Conservation (phyloP, 2,329 filamentous ascomycete species). For the Trichoderma atrobrunneum region DNA sequence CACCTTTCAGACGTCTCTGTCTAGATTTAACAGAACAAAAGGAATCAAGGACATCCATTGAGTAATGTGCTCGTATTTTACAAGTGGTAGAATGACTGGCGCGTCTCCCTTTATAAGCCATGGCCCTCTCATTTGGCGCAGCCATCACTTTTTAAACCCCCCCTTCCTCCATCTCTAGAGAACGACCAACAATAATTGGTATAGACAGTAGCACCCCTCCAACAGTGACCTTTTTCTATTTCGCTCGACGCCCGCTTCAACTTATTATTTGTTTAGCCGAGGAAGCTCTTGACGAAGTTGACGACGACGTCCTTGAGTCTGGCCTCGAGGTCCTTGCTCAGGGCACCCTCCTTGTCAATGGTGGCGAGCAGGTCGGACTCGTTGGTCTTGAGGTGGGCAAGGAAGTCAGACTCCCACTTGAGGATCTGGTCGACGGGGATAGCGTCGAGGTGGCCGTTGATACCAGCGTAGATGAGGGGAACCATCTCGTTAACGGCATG, state of each 20-base stretch:
- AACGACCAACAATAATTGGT: slow-evolving; percentile 44
- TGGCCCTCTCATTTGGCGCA: slow-evolving; percentile 46
- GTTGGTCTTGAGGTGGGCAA: slow-evolving; percentile 87
- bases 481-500: slow-evolving; percentile 99
- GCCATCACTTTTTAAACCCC: slow-evolving; percentile 40
- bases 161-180: slow-evolving; percentile 43
- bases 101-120: slow-evolving; percentile 42
- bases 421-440: slow-evolving; percentile 91
- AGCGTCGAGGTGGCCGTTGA: slow-evolving; percentile 90
- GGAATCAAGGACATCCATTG: slow-evolving; percentile 60
- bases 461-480: slow-evolving; percentile 97
- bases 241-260: slow-evolving; percentile 29
- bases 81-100: slow-evolving; percentile 54
- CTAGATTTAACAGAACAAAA: slow-evolving; percentile 44
- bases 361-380: slow-evolving; percentile 77
- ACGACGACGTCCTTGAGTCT: slow-evolving; percentile 74
- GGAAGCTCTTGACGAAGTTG: slow-evolving; percentile 93
- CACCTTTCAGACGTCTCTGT: neutral
- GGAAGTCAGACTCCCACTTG: slow-evolving; percentile 91
- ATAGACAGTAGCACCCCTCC: slow-evolving; percentile 47
- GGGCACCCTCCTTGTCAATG: slow-evolving; percentile 92
- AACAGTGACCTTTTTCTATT: slow-evolving; percentile 31
- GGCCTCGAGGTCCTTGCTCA: slow-evolving; percentile 91
- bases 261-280: slow-evolving; percentile 45
- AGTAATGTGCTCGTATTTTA: slow-evolving; percentile 62